Percentiles rank a stretch among this genome's conserved stretches.
Evolutionary conservation across 2,329 filamentous ascomycete species (phyloP).

Genomic region (Grosmannia huntii): DNA sequence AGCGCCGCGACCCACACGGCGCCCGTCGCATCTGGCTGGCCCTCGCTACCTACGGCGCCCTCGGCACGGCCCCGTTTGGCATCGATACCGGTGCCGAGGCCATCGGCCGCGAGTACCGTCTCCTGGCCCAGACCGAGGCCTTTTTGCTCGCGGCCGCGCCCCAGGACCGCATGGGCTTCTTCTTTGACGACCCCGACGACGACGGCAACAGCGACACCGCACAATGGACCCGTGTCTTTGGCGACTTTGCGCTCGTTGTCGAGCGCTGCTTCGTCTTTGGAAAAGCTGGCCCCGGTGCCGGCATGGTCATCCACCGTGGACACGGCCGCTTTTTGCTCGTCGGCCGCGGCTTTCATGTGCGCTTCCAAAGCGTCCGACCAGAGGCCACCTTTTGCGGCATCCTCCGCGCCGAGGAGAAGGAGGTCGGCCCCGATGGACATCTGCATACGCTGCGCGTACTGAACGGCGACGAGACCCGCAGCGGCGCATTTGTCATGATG

Average conservation of each 20-base stretch:
- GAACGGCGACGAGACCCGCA: constrained; percentile 29
- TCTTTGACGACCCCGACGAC: constrained; percentile 15
- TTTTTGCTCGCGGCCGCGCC: not conserved
- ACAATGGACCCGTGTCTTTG: constrained; percentile 15
- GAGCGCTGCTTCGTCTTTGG: constrained; percentile 28
- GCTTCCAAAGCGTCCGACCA: constrained; percentile 18
- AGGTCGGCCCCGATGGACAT: not conserved
- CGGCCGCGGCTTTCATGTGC: constrained; percentile 25
- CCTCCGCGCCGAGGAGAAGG: constrained; percentile 23
- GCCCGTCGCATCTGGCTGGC: constrained; percentile 28
- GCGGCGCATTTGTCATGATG: constrained; percentile 37
- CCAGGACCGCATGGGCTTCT: constrained; percentile 17
- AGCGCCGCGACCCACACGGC: constrained; percentile 33
- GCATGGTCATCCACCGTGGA: constrained; percentile 25
- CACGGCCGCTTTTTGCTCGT: constrained; percentile 22
- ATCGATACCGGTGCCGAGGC: constrained; percentile 14
- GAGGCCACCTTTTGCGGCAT: constrained; percentile 26
- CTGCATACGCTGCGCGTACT: constrained; percentile 11
- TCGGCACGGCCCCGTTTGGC: constrained; percentile 23
- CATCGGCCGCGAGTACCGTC: constrained; percentile 21
- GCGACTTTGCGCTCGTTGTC: constrained; percentile 9
- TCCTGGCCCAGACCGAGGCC: constrained; percentile 9
- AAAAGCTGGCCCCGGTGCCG: constrained; percentile 23
- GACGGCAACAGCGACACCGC: not conserved
- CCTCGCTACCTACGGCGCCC: constrained; percentile 12